These are phyloP conservation scores for Akanthomyces dipterigenus DNA, from an alignment of 2,329 filamentous ascomycete species.

Conservation along the genomic window DNA sequence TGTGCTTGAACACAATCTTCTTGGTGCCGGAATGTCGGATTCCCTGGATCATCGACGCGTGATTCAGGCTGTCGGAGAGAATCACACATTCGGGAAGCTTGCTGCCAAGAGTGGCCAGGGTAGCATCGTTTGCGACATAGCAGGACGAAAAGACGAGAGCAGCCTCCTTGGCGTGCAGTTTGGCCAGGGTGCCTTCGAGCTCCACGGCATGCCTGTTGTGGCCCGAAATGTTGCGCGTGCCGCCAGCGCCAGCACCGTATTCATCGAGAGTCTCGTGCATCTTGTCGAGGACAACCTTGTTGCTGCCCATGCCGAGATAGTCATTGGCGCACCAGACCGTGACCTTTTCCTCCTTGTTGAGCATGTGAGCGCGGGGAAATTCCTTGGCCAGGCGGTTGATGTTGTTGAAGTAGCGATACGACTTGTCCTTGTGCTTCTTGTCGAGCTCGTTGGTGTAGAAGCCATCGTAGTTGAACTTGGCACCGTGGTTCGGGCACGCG, in stretches of 20 bases:
- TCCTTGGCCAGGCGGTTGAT: conserved; percentile 97
- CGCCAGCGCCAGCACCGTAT: conserved; percentile 91
- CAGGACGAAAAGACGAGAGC: conserved; percentile 95
- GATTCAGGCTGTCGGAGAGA: conserved; percentile 93
- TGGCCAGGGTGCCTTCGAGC: conserved; percentile 75
- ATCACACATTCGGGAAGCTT: conserved; percentile 96
- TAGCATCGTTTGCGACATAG: conserved; percentile 97
- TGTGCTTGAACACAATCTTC: conserved; percentile 99
- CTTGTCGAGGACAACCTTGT: conserved; percentile 73
- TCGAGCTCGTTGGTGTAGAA: conserved; percentile 88
- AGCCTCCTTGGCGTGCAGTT: conserved; percentile 84
- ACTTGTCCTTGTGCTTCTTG: conserved; percentile 99
- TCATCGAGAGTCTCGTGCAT: conserved; percentile 95
- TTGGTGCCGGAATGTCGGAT: conserved; percentile 95
- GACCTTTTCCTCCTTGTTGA: conserved; percentile 73
- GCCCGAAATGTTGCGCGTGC: conserved; percentile 94
- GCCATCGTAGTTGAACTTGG: conserved; percentile 79
- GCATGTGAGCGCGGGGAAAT: conserved; percentile 91
- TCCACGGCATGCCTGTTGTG: conserved; percentile 92
- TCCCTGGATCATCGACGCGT: conserved; percentile 98
- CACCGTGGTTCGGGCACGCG: conserved; percentile 18
- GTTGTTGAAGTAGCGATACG: conserved; percentile 99
- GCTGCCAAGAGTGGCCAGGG: conserved; percentile 90
- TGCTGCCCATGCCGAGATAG: conserved; percentile 96
- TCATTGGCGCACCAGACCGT: conserved; percentile 99